A percentile compares a stretch with the other conserved stretches of the same genome.
Conservation (phyloP, 352 stramenopile species). For the Pythium aphanidermatum region DNA sequence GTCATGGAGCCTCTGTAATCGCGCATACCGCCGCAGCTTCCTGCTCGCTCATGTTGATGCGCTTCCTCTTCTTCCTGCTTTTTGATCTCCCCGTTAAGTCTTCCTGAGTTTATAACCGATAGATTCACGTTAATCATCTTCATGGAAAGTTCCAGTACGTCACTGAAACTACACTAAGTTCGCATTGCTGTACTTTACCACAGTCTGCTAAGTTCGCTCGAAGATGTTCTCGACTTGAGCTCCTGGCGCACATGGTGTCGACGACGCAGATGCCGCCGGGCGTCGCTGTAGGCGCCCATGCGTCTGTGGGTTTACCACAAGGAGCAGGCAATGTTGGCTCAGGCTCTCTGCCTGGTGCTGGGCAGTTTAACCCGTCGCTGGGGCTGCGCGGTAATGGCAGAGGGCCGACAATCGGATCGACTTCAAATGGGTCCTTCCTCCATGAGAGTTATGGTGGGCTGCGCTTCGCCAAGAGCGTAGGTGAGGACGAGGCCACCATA, state of each 20-base stretch:
- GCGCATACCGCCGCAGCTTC: conserved; percentile 6
- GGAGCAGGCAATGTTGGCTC: background rate
- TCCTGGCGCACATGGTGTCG: conserved; percentile 10
- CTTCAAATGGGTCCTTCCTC: conserved; percentile 11
- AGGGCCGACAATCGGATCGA: background rate
- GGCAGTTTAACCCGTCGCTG: conserved; percentile 6
- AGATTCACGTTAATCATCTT: too few relatives aligned
- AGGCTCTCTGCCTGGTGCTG: background rate
- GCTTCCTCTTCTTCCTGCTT: too few relatives aligned
- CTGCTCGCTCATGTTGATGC: conserved; percentile 5
- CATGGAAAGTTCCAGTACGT: too few relatives aligned
- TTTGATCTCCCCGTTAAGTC: too few relatives aligned
- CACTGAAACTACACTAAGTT: background rate
- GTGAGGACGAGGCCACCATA: conserved; percentile 20
- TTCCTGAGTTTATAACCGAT: too few relatives aligned
- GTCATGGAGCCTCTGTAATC: too few relatives aligned
- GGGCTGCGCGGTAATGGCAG: background rate
- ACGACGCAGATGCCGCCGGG: conserved; percentile 6
- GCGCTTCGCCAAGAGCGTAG: conserved; percentile 53
- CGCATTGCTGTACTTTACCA: conserved; percentile 1
- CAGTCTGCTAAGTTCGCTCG: conserved; percentile 1
- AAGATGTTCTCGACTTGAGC: conserved; percentile 1
- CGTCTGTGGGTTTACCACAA: background rate
- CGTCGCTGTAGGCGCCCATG: background rate
- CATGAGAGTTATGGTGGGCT: conserved; percentile 37